Evolutionary conservation across 2,329 filamentous ascomycete species (phyloP), one percentile per base, ranked within the genome.

Genomic region (Epichloe aotearoae): DNA sequence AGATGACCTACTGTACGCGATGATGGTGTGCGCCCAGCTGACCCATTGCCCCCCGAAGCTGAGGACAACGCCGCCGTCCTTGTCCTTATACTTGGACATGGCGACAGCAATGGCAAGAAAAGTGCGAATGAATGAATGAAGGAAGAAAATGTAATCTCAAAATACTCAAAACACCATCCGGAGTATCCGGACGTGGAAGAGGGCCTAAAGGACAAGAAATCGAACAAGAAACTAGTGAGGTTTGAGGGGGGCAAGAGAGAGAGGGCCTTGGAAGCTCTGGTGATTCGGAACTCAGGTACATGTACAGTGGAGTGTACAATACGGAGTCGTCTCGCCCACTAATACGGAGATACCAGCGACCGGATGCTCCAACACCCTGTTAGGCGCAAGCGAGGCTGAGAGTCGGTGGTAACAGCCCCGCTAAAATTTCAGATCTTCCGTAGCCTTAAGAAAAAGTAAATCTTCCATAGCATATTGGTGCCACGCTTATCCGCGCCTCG

Each of bases 11-110:
- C 85, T 70, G 67, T 95, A 97, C 53, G 89, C 93, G 58, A 87
- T 72, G 46, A 75, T 68, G 8, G 93, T 98, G 71, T 98, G 93
- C 57, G 81, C 69, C 79, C 86, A 95, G 53, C 89, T 88, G 57
- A 98, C 76, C 87, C 88, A 96, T 75, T 84, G 85, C 58, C 88
- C 65, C 84, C 84, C 90, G 64, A 98, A 78, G 57, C 75, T 68
- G 54, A 81, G 64, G 56, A 83, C 69, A 52, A 79, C 73, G 59
- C 79, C 77, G 56, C 71, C 71, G 58, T 80, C 76, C 67, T 82
- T 81, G 69, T 84, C 80, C 68, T 83, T 84, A 68, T 79, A 82
- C 58, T 70, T 75, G 49, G 64, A 55, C 66, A 69, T 69, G 53
- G 60, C 50, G 58, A 56, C 52, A 50, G 44, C 43, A 52, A 53